phyloP scores from a whole-genome alignment of 176 grass and related monocot species.

The Avena eriantha region DNA sequence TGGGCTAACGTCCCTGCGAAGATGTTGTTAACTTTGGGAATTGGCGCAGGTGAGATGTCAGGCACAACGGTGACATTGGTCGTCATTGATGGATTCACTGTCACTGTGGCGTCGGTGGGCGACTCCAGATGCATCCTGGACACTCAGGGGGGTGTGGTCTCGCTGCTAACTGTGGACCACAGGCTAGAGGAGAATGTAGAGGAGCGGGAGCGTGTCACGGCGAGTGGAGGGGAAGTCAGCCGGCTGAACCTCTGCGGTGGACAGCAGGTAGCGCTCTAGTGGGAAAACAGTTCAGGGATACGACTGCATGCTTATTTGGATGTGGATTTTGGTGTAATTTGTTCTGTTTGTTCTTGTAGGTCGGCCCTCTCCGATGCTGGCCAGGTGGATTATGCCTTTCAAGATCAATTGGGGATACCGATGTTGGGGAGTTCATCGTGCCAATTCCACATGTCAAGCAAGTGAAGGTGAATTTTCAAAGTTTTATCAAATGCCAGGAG shows the following conservation, averaged over 20 bases:
- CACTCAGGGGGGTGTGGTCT: slow-evolving; percentile 70
- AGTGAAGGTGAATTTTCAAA: slow-evolving; percentile 78
- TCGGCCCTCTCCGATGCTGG: slow-evolving; percentile 95
- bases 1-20: not conserved
- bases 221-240: slow-evolving; percentile 93
- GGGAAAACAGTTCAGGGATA: not conserved
- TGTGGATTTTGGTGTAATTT: not conserved
- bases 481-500: slow-evolving; percentile 31
- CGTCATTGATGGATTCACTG: slow-evolving; percentile 80
- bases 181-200: slow-evolving; percentile 89
- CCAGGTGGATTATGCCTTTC: slow-evolving; percentile 98
- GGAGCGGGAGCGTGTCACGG: slow-evolving; percentile 88
- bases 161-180: slow-evolving; percentile 89
- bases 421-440: slow-evolving; percentile 95
- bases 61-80: slow-evolving; percentile 93
- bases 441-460: slow-evolving; percentile 97
- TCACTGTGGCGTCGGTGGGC: slow-evolving; percentile 94
- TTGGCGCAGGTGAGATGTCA: slow-evolving; percentile 72
- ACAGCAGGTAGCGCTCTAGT: slow-evolving; percentile 64
- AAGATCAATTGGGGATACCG: slow-evolving; percentile 94
- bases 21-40: slow-evolving; percentile 34
- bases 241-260: slow-evolving; percentile 90
- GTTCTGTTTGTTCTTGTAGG: slow-evolving; percentile 43
- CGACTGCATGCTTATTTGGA: slow-evolving; percentile 34
- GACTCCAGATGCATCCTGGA: slow-evolving; percentile 95